Conservation (phyloP, 2,329 filamentous ascomycete species). For the Sporothrix curviconia region DNA sequence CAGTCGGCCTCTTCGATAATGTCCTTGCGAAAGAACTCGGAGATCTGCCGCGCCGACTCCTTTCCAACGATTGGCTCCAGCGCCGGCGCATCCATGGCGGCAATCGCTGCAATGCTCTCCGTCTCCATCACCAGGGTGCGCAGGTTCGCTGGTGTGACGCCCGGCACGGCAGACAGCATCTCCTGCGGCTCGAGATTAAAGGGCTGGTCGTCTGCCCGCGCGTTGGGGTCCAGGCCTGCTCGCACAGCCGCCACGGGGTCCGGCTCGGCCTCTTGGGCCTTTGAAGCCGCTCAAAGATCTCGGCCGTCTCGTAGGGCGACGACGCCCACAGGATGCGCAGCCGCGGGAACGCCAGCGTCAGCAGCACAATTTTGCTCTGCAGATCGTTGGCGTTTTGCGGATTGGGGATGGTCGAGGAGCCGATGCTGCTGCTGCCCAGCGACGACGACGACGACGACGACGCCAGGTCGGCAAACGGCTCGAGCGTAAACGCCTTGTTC, state of each 20-base stretch:
- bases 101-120: slow-evolving; percentile 72
- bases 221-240: slow-evolving; percentile 64
- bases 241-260: slow-evolving; percentile 83
- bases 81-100: slow-evolving; percentile 73
- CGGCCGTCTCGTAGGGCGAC: slow-evolving; percentile 89
- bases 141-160: slow-evolving; percentile 73
- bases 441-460: background rate
- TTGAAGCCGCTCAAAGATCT: slow-evolving; percentile 93
- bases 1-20: slow-evolving; percentile 45
- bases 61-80: slow-evolving; percentile 69
- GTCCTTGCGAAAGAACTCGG: slow-evolving; percentile 70
- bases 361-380: slow-evolving; percentile 83
- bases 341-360: slow-evolving; percentile 85
- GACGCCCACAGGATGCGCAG: slow-evolving; percentile 91
- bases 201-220: slow-evolving; percentile 55
- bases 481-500: slow-evolving; percentile 93
- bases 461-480: slow-evolving; percentile 64
- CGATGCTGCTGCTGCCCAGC: slow-evolving; percentile 45
- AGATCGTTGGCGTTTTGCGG: slow-evolving; percentile 61
- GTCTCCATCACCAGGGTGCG: slow-evolving; percentile 64
- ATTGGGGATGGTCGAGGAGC: slow-evolving; percentile 35
- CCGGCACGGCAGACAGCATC: slow-evolving; percentile 79
- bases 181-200: slow-evolving; percentile 86
- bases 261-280: slow-evolving; percentile 82
- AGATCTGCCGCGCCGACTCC: slow-evolving; percentile 69